phyloP scores from a whole-genome alignment of 176 grass and related monocot species.

The Ensete ventricosum region DNA sequence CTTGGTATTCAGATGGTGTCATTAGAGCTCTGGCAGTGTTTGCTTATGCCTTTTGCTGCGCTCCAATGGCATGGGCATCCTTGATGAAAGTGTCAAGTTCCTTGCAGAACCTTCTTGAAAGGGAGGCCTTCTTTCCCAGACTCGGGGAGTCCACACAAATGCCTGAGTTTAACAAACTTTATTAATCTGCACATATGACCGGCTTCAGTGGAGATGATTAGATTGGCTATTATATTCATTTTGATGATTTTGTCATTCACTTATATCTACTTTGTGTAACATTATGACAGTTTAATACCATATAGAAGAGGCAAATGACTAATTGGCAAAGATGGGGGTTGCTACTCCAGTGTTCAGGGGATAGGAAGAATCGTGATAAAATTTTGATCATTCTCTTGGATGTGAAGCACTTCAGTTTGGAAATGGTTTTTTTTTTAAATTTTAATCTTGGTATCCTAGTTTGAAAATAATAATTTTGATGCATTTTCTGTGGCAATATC shows the following conservation, averaged over 20 bases:
- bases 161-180: slow-evolving; percentile 76
- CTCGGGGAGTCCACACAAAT: slow-evolving; percentile 51
- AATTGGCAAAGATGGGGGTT: not conserved
- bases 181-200: slow-evolving; percentile 35
- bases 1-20: slow-evolving; percentile 73
- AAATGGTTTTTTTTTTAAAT: not conserved
- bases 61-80: slow-evolving; percentile 62
- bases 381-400: not conserved
- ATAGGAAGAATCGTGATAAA: not conserved
- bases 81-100: slow-evolving; percentile 54
- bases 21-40: slow-evolving; percentile 49
- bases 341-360: not conserved
- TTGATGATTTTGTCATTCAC: not conserved
- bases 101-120: slow-evolving; percentile 53
- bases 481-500: too few relatives aligned
- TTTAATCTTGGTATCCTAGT: too few relatives aligned
- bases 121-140: slow-evolving; percentile 70
- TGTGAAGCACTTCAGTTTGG: not conserved
- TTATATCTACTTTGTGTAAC: not conserved
- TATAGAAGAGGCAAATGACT: not conserved
- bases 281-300: not conserved
- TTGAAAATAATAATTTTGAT: too few relatives aligned
- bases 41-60: slow-evolving; percentile 47
- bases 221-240: not conserved
- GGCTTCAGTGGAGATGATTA: not conserved